Evolutionary conservation across 768 basidiomycete species (phyloP).

Genomic region (Pulveroboletus sp.): DNA sequence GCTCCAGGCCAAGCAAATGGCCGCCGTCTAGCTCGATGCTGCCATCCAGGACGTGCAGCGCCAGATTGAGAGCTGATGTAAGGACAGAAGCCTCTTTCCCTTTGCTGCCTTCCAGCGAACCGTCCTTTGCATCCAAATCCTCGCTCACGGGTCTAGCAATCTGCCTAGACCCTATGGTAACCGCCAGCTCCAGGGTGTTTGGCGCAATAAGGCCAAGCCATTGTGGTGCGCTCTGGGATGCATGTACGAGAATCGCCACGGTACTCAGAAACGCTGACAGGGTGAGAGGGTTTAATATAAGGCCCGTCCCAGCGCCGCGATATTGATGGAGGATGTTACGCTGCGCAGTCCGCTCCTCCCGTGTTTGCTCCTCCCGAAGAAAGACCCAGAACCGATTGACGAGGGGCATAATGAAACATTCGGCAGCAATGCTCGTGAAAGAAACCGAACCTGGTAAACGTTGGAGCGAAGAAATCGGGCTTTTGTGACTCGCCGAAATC

Average conservation of each 20-base stretch:
- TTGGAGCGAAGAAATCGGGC: conserved; percentile 5
- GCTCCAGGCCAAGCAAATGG: conserved; percentile 66
- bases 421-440: conserved; percentile 74
- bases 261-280: conserved; percentile 74
- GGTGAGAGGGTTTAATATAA: conserved; percentile 75
- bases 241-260: conserved; percentile 75
- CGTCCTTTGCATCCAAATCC: conserved; percentile 32
- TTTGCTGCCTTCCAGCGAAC: conserved; percentile 14
- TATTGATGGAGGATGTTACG: conserved; percentile 54
- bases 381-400: conserved; percentile 96
- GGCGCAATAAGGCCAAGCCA: conserved; percentile 82
- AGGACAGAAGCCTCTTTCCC: conserved; percentile 70
- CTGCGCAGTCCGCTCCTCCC: conserved; percentile 65
- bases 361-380: conserved; percentile 75
- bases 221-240: conserved; percentile 71
- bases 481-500: conserved; percentile 14
- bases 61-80: conserved; percentile 70
- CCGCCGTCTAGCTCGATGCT: conserved; percentile 76
- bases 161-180: conserved; percentile 69
- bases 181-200: conserved; percentile 75
- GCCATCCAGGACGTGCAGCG: conserved; percentile 70
- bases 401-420: conserved; percentile 84
- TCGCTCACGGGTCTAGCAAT: conserved; percentile 41
- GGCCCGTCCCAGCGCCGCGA: conserved; percentile 70
- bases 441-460: conserved; percentile 23